A percentile compares a stretch with the other conserved stretches of the same genome.
phyloP scores from a whole-genome alignment of 495 filamentous ascomycete species.

The Lasiosphaeria ovina region DNA sequence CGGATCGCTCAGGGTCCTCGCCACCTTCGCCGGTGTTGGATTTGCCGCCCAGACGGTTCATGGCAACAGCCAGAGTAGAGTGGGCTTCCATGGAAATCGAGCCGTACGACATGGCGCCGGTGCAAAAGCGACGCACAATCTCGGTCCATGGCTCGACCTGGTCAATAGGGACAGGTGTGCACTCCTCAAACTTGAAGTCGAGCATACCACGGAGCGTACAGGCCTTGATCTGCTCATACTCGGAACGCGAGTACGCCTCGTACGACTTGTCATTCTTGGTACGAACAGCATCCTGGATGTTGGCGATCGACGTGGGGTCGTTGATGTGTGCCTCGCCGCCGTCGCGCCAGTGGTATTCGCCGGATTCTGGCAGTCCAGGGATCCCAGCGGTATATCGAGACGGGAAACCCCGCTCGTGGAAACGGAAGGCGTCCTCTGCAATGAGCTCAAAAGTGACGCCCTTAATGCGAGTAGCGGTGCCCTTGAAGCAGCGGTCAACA shows the following conservation, averaged over 20 bases:
- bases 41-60: constrained; percentile 97
- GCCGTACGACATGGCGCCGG: constrained; percentile 99
- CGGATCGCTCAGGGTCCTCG: constrained; percentile 91
- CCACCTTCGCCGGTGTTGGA: constrained; percentile 99
- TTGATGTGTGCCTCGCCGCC: constrained; percentile 98
- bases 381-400: constrained; percentile 75
- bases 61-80: constrained; percentile 93
- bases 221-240: constrained; percentile 97
- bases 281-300: constrained; percentile 96
- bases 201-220: constrained; percentile 96
- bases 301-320: constrained; percentile 91
- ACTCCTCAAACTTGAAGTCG: constrained; percentile 95
- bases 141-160: constrained; percentile 99
- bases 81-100: constrained; percentile 99
- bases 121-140: constrained; percentile 96
- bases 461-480: constrained; percentile 93
- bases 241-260: constrained; percentile 90
- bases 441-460: constrained; percentile 95
- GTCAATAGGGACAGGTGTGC: constrained; percentile 85
- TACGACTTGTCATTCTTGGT: constrained; percentile 99
- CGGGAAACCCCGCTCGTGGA: constrained; percentile 95
- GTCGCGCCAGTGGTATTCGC: constrained; percentile 99
- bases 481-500: constrained; percentile 94
- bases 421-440: constrained; percentile 92
- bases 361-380: constrained; percentile 86